Base-by-base conservation (phyloP, 2,329 filamentous ascomycete species). In the Beauveria medogensis region DNA sequence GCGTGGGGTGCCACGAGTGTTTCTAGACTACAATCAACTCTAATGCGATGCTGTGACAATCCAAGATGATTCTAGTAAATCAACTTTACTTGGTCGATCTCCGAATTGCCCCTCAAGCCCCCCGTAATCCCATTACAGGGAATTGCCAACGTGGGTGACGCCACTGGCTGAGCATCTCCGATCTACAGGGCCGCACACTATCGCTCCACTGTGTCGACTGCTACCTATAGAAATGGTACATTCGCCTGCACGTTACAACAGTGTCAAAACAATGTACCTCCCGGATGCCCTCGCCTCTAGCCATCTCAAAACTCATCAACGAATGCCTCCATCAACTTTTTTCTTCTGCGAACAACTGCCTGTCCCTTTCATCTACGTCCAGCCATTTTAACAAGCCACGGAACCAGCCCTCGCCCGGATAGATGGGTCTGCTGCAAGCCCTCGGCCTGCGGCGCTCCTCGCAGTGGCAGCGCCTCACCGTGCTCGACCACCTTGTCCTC, bases 401-500 rank as follows among this genome's bases (percentile, higher is more conserved):
- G 41, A 16, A 24, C 16, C 8, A 20, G 28, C 2, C 18, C 3
- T 10, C 5, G 8, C 58, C 18, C 24, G 3, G 24, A 24, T 24
- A 26, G 22, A 82, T 82, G 80, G 75, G 74, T 51, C 65, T 82
- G 58, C 73, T 83, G 62, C 67, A 68, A 37, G 69, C 67, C 57
- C 69, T 82, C 62, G 76, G 78, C 70, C 75, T 83, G 48, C 78
- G 79, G 62, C 80, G 81, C 62, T 68, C 70, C 53, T 73, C 72
- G 63, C 62, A 71, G 60, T 83, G 80, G 80, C 77, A 81, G 59
- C 75, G 72, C 10, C 77, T 75, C 46, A 83, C 79, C 50, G 68
- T 84, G 34, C 75, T 88, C 55, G 85, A 89, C 71, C 81, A 84
- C 65, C 70, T 92, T 43, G 75, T 92, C 62, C 75, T 80, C 52